phyloP scores from a whole-genome alignment of 1,284 basidiomycete species.

The Cutaneotrichosporon dermatis region DNA sequence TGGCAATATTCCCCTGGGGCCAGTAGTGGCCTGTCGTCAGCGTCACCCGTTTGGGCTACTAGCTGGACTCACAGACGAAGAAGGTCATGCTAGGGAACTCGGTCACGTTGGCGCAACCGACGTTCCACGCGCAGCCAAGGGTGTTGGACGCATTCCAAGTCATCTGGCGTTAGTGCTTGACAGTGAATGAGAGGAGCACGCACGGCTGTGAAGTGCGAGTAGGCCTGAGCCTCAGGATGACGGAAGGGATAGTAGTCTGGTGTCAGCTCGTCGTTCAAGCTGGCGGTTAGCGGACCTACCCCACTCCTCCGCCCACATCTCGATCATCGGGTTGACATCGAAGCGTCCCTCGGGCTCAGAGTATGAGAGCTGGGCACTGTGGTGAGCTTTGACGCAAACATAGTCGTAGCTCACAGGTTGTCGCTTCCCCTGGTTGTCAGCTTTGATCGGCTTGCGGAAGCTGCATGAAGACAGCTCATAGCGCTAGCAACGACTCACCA shows the following conservation, averaged over 20 bases:
- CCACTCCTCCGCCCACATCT: conserved; percentile 20
- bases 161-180: conserved; percentile 9
- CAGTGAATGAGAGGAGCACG: not conserved
- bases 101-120: conserved; percentile 10
- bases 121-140: conserved; percentile 18
- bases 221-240: conserved; percentile 11
- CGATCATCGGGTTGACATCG: conserved; percentile 15
- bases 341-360: conserved; percentile 3
- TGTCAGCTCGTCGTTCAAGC: not conserved
- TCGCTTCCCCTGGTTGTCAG: conserved; percentile 11
- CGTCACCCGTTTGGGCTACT: not conserved
- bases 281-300: not conserved
- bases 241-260: conserved; percentile 19
- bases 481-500: conserved; percentile 1
- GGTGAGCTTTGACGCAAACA: not conserved
- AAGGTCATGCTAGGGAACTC: conserved; percentile 13
- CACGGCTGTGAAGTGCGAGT: conserved; percentile 18
- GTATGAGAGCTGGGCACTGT: conserved; percentile 6
- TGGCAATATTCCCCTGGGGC: conserved; percentile 13
- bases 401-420: conserved; percentile 10
- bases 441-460: not conserved
- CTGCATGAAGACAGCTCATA: not conserved
- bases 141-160: conserved; percentile 13
- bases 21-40: conserved; percentile 18
- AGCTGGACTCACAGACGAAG: conserved; percentile 14